phyloP scores from a whole-genome alignment of 2,329 filamentous ascomycete species.

The Gnomoniopsis sp. region DNA sequence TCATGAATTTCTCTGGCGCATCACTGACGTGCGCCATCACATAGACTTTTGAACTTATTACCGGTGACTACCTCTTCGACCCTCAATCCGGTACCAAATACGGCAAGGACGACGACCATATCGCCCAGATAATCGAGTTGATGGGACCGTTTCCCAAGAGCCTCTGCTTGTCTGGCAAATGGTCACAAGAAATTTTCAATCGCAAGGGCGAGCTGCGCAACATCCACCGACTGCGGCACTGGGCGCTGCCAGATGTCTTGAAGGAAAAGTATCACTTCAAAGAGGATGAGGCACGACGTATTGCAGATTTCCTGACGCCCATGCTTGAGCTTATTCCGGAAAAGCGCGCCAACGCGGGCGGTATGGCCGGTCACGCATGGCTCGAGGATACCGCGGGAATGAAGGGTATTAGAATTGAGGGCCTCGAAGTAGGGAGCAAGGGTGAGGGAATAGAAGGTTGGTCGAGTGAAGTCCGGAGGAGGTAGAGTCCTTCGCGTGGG shows the following conservation, averaged over 20 bases:
- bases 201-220: slow-evolving; percentile 95
- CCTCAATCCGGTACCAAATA: slow-evolving; percentile 98
- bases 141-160: slow-evolving; percentile 91
- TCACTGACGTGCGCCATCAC: slow-evolving; percentile 60
- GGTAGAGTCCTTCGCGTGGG: slow-evolving; percentile 41
- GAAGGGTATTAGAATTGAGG: slow-evolving; percentile 71
- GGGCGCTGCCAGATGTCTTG: slow-evolving; percentile 89
- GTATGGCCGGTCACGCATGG: slow-evolving; percentile 85
- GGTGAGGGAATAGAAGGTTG: slow-evolving; percentile 95
- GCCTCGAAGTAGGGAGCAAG: slow-evolving; percentile 71
- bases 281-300: slow-evolving; percentile 71
- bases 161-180: slow-evolving; percentile 88
- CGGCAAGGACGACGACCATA: slow-evolving; percentile 98
- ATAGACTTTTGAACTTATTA: slow-evolving; percentile 95
- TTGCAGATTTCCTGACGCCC: slow-evolving; percentile 79
- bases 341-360: slow-evolving; percentile 88
- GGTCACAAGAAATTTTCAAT: slow-evolving; percentile 99
- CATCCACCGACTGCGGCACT: slow-evolving; percentile 93
- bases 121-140: slow-evolving; percentile 97
- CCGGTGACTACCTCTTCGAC: slow-evolving; percentile 97
- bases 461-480: slow-evolving; percentile 83
- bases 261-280: slow-evolving; percentile 96
- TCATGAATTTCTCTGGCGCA: slow-evolving; percentile 78
- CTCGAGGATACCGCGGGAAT: slow-evolving; percentile 85
- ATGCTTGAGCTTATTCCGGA: slow-evolving; percentile 90